These are phyloP conservation scores for Elongisporangium undulatum DNA, from an alignment of 352 stramenopile genomes.

Conservation along the genomic window DNA sequence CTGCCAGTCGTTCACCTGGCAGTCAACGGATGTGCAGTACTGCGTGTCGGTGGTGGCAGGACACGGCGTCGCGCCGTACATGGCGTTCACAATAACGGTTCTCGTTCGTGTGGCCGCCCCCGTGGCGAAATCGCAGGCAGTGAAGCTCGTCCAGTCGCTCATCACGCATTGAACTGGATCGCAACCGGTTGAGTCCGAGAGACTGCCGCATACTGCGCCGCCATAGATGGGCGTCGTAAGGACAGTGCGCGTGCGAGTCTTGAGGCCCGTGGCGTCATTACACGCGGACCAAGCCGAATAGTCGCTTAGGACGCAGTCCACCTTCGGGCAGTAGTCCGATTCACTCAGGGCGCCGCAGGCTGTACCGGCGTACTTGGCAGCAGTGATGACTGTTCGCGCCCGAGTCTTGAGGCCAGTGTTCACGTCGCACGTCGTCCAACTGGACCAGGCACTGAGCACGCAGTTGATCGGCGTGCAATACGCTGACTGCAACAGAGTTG, in stretches of 20 bases:
- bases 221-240: conserved; percentile 18
- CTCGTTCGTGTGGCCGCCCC: conserved; percentile 23
- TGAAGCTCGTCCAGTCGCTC: conserved; percentile 23
- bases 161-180: conserved; percentile 34
- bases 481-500: conserved; percentile 25
- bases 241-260: conserved; percentile 28
- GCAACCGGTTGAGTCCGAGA: conserved; percentile 19
- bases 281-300: conserved; percentile 44
- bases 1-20: conserved; percentile 38
- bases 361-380: conserved; percentile 26
- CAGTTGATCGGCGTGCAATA: conserved; percentile 45
- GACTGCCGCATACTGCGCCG: conserved; percentile 13
- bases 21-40: conserved; percentile 34
- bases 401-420: conserved; percentile 33
- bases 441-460: conserved; percentile 33
- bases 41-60: conserved; percentile 14
- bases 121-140: conserved; percentile 23
- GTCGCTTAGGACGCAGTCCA: conserved; percentile 49
- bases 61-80: conserved; percentile 25
- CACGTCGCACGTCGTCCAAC: conserved; percentile 37
- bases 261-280: conserved; percentile 20
- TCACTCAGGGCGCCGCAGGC: conserved; percentile 20
- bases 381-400: conserved; percentile 16
- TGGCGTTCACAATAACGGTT: conserved; percentile 18
- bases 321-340: conserved; percentile 19